Conservation (phyloP, 108 stramenopile genomes). For the Parmales sp. region DNA sequence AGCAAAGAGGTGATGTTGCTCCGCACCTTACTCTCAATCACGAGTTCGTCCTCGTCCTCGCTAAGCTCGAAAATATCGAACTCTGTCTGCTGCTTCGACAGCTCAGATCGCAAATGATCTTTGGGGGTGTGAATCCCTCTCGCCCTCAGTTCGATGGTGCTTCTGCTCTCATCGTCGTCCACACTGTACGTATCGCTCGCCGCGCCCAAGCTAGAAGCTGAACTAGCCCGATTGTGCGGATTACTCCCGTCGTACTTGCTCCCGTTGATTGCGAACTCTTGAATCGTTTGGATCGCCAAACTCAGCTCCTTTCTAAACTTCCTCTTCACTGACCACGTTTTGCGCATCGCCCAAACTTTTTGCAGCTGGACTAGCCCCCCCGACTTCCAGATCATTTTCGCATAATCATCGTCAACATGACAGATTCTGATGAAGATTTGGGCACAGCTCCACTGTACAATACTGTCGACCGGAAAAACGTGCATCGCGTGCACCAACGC, state of each 20-base stretch:
- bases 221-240: too few species aligned
- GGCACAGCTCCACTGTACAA: background rate
- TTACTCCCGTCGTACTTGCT: background rate
- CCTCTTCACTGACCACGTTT: background rate
- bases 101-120: background rate
- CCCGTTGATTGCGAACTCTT: background rate
- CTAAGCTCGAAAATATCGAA: background rate
- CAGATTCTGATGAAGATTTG: constrained; percentile 9
- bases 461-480: constrained; percentile 3
- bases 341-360: constrained; percentile 1
- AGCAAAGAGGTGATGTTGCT: background rate
- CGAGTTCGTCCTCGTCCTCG: constrained; percentile 10
- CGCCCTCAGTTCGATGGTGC: background rate
- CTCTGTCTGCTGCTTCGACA: background rate
- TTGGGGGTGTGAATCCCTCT: background rate
- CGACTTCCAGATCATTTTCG: background rate
- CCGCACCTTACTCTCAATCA: background rate
- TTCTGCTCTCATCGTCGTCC: background rate
- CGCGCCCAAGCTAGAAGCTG: background rate
- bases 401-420: background rate
- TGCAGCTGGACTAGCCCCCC: background rate
- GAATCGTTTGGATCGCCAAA: background rate
- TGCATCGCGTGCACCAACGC: background rate
- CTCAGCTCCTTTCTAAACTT: constrained; percentile 1
- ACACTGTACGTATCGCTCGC: background rate